A percentile compares a stretch with the other conserved stretches of the same genome.
These are phyloP conservation scores for Amanita inopinata DNA, from an alignment of 768 basidiomycete genomes.

Conservation along the genomic window DNA sequence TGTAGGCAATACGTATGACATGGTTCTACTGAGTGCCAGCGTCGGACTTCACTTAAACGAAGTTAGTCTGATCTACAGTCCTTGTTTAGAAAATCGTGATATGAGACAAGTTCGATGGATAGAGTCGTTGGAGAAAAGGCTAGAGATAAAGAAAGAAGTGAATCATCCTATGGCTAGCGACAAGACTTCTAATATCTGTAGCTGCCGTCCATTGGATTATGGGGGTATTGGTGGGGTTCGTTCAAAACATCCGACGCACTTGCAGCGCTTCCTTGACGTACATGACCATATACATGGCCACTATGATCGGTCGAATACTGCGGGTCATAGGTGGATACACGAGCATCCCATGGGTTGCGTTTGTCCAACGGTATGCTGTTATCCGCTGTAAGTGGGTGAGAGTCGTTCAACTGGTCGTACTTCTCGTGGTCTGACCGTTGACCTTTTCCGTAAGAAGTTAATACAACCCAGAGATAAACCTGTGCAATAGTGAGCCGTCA, in stretches of 20 bases:
- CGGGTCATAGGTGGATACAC: constrained; percentile 35
- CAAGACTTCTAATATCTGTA: constrained; percentile 24
- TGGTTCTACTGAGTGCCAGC: no score
- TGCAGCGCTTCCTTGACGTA: constrained; percentile 42
- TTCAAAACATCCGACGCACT: constrained; percentile 48
- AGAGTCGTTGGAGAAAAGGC: no score
- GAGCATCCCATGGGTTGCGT: constrained; percentile 66
- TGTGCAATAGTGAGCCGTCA: constrained; percentile 18
- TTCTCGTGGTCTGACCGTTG: constrained; percentile 78
- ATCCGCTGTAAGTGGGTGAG: constrained; percentile 43
- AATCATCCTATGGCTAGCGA: constrained; percentile 16
- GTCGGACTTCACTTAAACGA: no score
- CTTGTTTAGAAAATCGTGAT: no score
- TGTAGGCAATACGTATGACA: no score
- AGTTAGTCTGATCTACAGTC: no score
- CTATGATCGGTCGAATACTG: constrained; percentile 15
- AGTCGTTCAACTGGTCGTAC: constrained; percentile 65
- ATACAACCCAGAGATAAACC: constrained; percentile 37
- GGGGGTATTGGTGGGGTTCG: constrained; percentile 37
- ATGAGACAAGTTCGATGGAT: no score
- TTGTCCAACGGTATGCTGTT: constrained; percentile 47
- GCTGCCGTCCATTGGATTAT: constrained; percentile 29
- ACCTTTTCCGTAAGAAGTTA: constrained; percentile 52
- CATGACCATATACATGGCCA: constrained; percentile 33
- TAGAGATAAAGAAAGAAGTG: no score